Evolutionary conservation across 305 asterid species (phyloP).

Genomic region (Fraxinus angustifolia): DNA sequence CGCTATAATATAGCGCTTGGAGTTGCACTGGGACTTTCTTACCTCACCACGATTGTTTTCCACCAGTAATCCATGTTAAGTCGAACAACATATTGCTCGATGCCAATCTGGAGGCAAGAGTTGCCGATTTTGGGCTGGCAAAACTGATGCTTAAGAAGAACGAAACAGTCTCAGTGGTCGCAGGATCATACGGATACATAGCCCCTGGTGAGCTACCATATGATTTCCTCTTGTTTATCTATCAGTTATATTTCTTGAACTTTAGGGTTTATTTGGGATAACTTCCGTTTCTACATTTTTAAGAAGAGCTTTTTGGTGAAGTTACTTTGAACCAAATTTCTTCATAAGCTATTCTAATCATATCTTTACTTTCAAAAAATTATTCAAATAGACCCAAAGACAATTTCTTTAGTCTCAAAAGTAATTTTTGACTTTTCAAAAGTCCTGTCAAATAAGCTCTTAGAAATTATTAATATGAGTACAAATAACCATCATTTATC

Average conservation of each 20-base stretch:
- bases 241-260: background rate
- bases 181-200: conserved; percentile 86
- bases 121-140: conserved; percentile 88
- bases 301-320: too few relatives aligned
- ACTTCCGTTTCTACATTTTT: background rate
- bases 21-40: conserved; percentile 78
- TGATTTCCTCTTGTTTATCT: background rate
- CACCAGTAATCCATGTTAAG: conserved; percentile 75
- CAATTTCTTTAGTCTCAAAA: too few relatives aligned
- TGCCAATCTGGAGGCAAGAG: conserved; percentile 68
- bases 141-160: conserved; percentile 61
- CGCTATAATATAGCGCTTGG: conserved; percentile 76
- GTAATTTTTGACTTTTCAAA: too few relatives aligned
- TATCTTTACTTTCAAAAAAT: background rate
- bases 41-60: conserved; percentile 85
- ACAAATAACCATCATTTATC: background rate
- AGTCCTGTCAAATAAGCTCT: background rate
- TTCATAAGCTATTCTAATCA: too few relatives aligned
- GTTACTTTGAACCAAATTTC: background rate
- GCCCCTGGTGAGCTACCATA: conserved; percentile 69
- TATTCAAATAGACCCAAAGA: too few relatives aligned
- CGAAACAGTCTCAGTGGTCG: conserved; percentile 79
- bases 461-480: background rate
- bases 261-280: background rate
- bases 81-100: conserved; percentile 74